Evolutionary conservation across 192 early-diverging fungal species (phyloP).

Genomic region (Podila horticola): DNA sequence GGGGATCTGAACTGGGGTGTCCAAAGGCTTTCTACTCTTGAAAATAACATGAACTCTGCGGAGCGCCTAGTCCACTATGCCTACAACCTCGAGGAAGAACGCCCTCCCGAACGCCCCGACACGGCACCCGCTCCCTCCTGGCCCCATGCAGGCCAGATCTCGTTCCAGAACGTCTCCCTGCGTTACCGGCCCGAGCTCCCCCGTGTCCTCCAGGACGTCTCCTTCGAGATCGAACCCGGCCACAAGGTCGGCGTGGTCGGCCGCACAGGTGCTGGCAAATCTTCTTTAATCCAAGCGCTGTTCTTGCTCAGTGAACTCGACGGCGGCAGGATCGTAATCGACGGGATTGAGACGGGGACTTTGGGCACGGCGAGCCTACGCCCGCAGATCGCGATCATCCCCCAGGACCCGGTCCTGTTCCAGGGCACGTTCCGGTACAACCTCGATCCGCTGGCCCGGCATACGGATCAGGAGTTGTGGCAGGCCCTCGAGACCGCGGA

Average conservation of each 20-base stretch:
- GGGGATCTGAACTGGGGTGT: slow-evolving; percentile 76
- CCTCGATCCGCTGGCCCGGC: slow-evolving; percentile 61
- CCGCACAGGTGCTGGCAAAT: slow-evolving; percentile 88
- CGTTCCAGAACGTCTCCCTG: slow-evolving; percentile 75
- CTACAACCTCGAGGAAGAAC: slow-evolving; percentile 36
- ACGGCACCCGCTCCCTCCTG: slow-evolving; percentile 53
- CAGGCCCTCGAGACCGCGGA: slow-evolving; percentile 72
- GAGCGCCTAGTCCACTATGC: slow-evolving; percentile 41
- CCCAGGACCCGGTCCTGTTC: slow-evolving; percentile 74
- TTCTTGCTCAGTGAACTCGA: slow-evolving; percentile 81
- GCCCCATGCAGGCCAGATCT: slow-evolving; percentile 79
- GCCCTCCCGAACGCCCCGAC: slow-evolving; percentile 19
- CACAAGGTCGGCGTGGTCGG: slow-evolving; percentile 95
- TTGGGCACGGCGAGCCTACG: slow-evolving; percentile 83
- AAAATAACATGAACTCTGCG: slow-evolving; percentile 53
- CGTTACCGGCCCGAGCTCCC: slow-evolving; percentile 77
- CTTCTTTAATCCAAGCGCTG: slow-evolving; percentile 79
- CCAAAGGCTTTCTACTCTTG: slow-evolving; percentile 69
- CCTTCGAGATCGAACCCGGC: slow-evolving; percentile 68
- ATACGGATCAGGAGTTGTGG: slow-evolving; percentile 75
- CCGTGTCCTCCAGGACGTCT: slow-evolving; percentile 83
- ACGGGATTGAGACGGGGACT: slow-evolving; percentile 78
- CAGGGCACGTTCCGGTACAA: slow-evolving; percentile 68
- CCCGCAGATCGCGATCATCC: slow-evolving; percentile 83
- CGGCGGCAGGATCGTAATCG: slow-evolving; percentile 75